Percentiles rank a stretch among this genome's conserved stretches.
These are phyloP conservation scores for Pelargonium fulgidum DNA, from an alignment of 441 rosid genomes.

Conservation along the genomic window DNA sequence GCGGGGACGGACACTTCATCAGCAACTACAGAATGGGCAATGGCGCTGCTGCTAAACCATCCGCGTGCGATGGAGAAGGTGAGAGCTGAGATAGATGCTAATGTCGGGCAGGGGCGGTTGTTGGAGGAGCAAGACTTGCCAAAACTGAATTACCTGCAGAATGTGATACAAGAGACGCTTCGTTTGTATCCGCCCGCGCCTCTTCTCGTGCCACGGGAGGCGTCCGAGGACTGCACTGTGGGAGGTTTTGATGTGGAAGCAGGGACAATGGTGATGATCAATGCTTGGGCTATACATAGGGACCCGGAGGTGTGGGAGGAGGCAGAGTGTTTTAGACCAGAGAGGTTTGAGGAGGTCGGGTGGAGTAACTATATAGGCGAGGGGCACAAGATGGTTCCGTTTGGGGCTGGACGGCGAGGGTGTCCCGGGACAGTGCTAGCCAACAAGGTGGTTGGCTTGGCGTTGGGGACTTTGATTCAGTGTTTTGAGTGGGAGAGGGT, in stretches of 20 bases:
- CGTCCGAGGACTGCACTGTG: slow-evolving; percentile 14
- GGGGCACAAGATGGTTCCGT: neutral
- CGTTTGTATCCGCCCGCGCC: neutral
- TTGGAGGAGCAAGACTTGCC: slow-evolving; percentile 5
- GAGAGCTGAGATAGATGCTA: neutral
- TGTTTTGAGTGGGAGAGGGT: slow-evolving; percentile 13
- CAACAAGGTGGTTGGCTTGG: neutral
- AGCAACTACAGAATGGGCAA: slow-evolving; percentile 6
- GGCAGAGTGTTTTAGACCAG: slow-evolving; percentile 8
- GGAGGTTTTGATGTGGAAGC: neutral
- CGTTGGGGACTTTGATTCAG: slow-evolving; percentile 17
- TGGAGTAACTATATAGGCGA: neutral
- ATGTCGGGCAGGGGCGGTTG: neutral
- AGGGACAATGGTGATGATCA: slow-evolving; percentile 3
- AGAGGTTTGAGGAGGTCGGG: slow-evolving; percentile 10
- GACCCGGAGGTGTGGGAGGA: slow-evolving; percentile 17
- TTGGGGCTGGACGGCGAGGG: slow-evolving; percentile 14
- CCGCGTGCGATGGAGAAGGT: slow-evolving; percentile 7
- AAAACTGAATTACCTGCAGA: slow-evolving; percentile 12
- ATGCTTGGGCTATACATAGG: slow-evolving; percentile 18
- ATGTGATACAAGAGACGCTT: slow-evolving; percentile 8
- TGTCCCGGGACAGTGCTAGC: slow-evolving; percentile 16
- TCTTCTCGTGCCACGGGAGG: slow-evolving; percentile 13
- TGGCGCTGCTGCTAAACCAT: slow-evolving; percentile 6
- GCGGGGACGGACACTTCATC: slow-evolving; percentile 15